Conservation (phyloP, 179 eudicot genomes). For the Vitellaria paradoxa region DNA sequence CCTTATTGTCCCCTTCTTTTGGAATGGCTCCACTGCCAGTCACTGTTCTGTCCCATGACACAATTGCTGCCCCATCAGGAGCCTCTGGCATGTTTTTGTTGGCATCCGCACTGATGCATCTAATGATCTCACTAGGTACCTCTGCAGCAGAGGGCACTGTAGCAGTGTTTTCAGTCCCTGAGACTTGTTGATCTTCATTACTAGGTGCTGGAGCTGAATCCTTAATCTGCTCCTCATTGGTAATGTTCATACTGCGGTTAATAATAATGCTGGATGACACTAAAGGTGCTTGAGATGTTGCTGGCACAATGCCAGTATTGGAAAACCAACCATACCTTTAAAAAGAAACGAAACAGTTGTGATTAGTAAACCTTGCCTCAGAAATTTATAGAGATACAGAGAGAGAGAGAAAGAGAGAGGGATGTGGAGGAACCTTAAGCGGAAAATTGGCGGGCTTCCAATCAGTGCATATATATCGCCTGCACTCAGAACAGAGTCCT, state of each 20-base stretch:
- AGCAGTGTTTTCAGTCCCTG: conserved; percentile 18
- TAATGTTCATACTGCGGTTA: conserved; percentile 21
- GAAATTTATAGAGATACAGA: background rate
- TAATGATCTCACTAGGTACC: conserved; percentile 21
- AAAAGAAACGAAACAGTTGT: conserved; percentile 13
- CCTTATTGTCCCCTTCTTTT: conserved; percentile 27
- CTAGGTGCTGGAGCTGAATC: conserved; percentile 23
- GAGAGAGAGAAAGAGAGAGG: conserved; percentile 8
- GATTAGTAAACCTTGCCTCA: background rate
- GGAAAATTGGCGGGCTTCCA: conserved; percentile 82
- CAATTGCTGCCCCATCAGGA: conserved; percentile 24
- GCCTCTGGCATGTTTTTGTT: conserved; percentile 18
- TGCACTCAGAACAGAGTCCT: conserved; percentile 67
- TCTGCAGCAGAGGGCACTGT: conserved; percentile 23
- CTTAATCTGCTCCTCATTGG: conserved; percentile 18
- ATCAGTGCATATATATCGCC: conserved; percentile 71
- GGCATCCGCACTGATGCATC: conserved; percentile 15
- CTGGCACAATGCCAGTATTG: conserved; percentile 38
- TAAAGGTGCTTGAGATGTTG: conserved; percentile 32
- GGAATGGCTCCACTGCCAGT: conserved; percentile 27
- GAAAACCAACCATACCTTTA: conserved; percentile 91
- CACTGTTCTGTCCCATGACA: conserved; percentile 27
- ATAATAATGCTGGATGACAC: conserved; percentile 20
- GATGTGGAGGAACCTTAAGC: conserved; percentile 59
- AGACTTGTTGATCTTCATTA: conserved; percentile 29